A percentile compares a stretch with the other conserved stretches of the same genome.
These are phyloP conservation scores for Zasmidium citrigriseum DNA, from an alignment of 2,329 filamentous ascomycete species.

Conservation along the genomic window DNA sequence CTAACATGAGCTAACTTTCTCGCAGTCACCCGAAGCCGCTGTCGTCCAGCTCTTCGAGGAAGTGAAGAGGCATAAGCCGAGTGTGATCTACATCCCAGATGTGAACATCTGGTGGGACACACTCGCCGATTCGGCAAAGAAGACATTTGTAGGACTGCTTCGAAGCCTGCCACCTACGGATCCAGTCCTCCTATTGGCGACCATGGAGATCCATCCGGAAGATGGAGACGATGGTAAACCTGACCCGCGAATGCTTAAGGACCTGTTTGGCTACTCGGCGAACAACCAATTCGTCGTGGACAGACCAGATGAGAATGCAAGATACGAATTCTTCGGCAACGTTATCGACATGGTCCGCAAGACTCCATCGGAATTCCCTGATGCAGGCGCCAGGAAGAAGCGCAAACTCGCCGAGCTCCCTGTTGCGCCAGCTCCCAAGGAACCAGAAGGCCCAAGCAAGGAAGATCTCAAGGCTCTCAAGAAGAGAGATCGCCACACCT, in stretches of 20 bases:
- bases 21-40: conserved; percentile 73
- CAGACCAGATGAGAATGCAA: conserved; percentile 62
- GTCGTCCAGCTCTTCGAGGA: conserved; percentile 90
- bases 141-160: conserved; percentile 81
- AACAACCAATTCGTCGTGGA: conserved; percentile 73
- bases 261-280: conserved; percentile 83
- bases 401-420: conserved; percentile 76
- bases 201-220: conserved; percentile 62
- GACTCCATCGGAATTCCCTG: conserved; percentile 81
- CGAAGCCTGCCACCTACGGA: conserved; percentile 85
- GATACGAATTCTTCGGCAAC: conserved; percentile 76
- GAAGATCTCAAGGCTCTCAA: conserved; percentile 79
- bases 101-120: conserved; percentile 85
- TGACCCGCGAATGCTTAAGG: conserved; percentile 63
- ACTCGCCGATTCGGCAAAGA: conserved; percentile 64
- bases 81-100: conserved; percentile 90
- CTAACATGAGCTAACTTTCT: conserved; percentile 10
- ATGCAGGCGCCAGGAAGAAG: conserved; percentile 83
- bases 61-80: conserved; percentile 90
- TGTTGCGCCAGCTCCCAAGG: conserved; percentile 69
- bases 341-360: conserved; percentile 77
- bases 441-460: conserved; percentile 62
- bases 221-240: conserved; percentile 59
- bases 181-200: conserved; percentile 83
- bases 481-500: conserved; percentile 76